Base-by-base conservation (phyloP, 129 eudicot genomes). In the Lonicera japonica region DNA sequence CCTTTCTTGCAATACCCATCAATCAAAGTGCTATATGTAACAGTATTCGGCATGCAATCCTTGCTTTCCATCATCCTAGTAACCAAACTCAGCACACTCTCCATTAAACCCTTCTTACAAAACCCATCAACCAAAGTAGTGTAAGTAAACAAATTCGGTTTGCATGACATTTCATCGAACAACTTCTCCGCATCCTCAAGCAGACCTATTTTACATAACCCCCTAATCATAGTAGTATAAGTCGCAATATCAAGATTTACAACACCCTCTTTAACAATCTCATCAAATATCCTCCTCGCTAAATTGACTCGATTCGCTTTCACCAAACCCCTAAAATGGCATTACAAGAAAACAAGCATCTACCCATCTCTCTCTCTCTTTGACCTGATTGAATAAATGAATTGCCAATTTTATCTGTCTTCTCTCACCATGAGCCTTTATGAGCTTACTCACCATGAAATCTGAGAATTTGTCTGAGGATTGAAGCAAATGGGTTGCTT, bases 401-500 rank as follows among this genome's bases (percentile, higher is more conserved):
- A 75, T 61, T 11, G 87, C 80, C 65, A 60, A 77, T 36, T 69
- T 70, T 65, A 80, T 14, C 57, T 86, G 82, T 0, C 87, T 79
- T 13, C 69, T 65, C 64, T 77, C 77, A 11, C 83, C 82, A 43
- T 80, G 80, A 19, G 83, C 87, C 63, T 78, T 83, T 8, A 87
- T 75, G n/a, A 87, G 57, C 75, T 72, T 83, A 48, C 80, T 79
- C 70, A 87, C 75, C 79, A 75, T 80, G 63, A 77, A 83, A 78
- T 87, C 95, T 15, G 80, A 80, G 18, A 80, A 51, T 50, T 29
- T 73, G 58, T 64, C 39, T 22, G 56, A 54, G 6, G 58, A 52
- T 64, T 77, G 68, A 39, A 86, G 85, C 8, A 83, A 60, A 24
- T 77, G 65, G 14, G 80, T 67, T 2, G 89, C 87, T 21, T 62